phyloP scores from a whole-genome alignment of 257 asterid genomes.

The Nyctanthes arbortristis region DNA sequence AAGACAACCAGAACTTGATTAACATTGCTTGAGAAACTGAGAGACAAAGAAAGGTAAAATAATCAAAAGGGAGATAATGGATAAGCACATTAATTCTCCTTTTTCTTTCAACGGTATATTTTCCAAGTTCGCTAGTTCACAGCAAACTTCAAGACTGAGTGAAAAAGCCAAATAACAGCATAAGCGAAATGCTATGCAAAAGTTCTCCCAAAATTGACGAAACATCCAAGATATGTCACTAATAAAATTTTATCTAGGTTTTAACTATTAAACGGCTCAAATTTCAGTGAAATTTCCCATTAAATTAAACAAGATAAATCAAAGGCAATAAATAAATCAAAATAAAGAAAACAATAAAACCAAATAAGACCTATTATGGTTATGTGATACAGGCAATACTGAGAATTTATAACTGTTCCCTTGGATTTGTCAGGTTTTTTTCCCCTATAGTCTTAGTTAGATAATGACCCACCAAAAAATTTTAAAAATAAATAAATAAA shows the following conservation, averaged over 20 bases:
- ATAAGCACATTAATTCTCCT: not conserved
- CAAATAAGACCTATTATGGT: not conserved
- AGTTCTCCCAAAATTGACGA: not conserved
- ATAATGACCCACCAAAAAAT: too few species aligned
- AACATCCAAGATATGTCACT: not conserved
- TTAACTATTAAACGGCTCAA: not conserved
- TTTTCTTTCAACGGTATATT: not conserved
- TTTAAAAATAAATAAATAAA: too few species aligned
- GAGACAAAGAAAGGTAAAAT: not conserved
- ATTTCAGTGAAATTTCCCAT: not conserved
- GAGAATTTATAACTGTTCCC: not conserved
- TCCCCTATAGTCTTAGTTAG: too few species aligned
- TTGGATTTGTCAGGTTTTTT: not conserved
- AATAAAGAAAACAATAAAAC: not conserved
- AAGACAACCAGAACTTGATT: conserved; percentile 28
- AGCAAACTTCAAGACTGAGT: not conserved
- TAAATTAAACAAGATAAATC: not conserved
- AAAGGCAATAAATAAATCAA: not conserved
- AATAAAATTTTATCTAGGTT: not conserved
- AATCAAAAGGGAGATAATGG: not conserved
- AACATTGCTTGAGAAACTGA: not conserved
- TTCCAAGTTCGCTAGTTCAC: not conserved
- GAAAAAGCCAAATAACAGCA: not conserved
- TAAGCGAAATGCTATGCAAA: not conserved
- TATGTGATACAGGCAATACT: not conserved